Evolutionary conservation across 331 rosid species (phyloP), one percentile per base, ranked within the genome.

Genomic region (Telfairia occidentalis): DNA sequence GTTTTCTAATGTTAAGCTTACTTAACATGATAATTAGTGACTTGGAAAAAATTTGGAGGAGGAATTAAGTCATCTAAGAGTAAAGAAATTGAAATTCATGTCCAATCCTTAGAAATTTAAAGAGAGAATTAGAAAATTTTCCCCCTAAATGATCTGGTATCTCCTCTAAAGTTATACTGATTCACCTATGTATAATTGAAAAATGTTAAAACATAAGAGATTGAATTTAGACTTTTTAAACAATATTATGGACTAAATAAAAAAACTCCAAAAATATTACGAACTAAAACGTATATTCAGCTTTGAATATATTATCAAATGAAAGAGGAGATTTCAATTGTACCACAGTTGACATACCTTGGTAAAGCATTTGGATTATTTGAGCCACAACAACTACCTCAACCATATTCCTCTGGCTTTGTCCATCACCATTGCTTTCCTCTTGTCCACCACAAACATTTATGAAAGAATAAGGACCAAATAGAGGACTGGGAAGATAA

Each of bases 391-490:
- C 58, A 7, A 85, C 87, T 5, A 79, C 92, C 80, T 91, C 96
- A 29, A 86, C 88, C 88, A 87, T 75, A 61, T 91, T 91, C 81
- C 59, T 87, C 55, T 84, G 59, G 79, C 96, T 85, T 71, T 52
- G 81, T 77, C 84, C 89, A 48, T 76, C 87, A 73, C 82, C 85
- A 66, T 85, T 92, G 52, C 48, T 82, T 37, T 87, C 91, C 74
- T 89, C 92, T 34, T 79, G 73, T 43, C 97, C 91, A 74, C 82
- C 83, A 71, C 40, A 61, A 6, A 91, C 45, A 67, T 88, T 82
- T 8, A 91, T 80, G 53, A 91, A 91, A 48, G 97, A 89, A 74
- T 86, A 91, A 0, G 96, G 82, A 48, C 96, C 91, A 79, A 85
- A 92, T 81, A 89, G 80, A 23, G 81, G 38, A 45, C 88, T 84